phyloP scores from a whole-genome alignment of 116 monocot species.

The Papilionanthe hybrid region DNA sequence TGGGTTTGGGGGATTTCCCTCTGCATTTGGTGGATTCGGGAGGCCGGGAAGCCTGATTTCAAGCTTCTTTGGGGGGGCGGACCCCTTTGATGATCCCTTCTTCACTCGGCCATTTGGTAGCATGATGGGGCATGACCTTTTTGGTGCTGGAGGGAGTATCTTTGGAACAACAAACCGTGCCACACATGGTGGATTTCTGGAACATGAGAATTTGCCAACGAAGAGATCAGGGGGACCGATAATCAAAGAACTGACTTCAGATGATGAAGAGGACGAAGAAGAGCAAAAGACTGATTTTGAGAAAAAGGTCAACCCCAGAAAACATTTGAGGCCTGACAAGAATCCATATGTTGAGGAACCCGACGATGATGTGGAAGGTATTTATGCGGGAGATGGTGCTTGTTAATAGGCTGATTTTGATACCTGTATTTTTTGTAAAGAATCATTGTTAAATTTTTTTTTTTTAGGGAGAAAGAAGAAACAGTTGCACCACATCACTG shows the following conservation, averaged over 20 bases:
- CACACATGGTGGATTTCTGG: conserved; percentile 26
- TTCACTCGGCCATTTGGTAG: conserved; percentile 60
- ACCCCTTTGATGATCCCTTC: conserved; percentile 75
- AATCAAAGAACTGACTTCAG: conserved; percentile 62
- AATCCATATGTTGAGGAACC: conserved; percentile 69
- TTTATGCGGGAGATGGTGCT: not conserved
- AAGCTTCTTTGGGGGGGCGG: conserved; percentile 34
- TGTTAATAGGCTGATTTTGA: not conserved
- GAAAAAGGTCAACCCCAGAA: conserved; percentile 32
- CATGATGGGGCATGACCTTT: conserved; percentile 53
- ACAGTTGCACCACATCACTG: conserved; percentile 17
- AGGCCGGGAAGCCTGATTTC: conserved; percentile 26
- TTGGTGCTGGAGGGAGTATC: conserved; percentile 17
- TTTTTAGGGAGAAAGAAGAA: conserved; percentile 46
- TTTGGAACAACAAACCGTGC: conserved; percentile 16
- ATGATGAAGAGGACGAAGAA: conserved; percentile 43
- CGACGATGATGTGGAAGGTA: conserved; percentile 72
- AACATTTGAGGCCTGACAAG: conserved; percentile 41
- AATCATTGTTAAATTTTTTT: not conserved
- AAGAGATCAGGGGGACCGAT: conserved; percentile 48
- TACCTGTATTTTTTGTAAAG: not conserved
- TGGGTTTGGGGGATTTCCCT: conserved; percentile 23
- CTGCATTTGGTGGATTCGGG: conserved; percentile 27
- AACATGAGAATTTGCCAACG: conserved; percentile 16
- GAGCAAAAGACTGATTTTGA: conserved; percentile 11